Conservation (phyloP, 371 early-diverging fungal species). For the Synchytrium microbalum region DNA sequence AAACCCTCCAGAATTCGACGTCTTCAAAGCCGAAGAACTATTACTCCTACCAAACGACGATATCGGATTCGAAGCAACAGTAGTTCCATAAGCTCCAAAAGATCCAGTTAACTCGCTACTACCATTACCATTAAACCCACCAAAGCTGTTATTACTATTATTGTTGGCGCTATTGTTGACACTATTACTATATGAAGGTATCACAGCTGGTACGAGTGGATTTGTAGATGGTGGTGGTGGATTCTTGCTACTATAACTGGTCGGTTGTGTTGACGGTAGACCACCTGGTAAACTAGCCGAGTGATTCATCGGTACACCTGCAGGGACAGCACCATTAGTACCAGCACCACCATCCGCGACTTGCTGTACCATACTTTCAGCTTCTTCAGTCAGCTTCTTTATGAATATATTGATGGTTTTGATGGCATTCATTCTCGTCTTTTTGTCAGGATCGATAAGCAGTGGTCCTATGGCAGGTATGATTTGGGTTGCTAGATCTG, state of each 20-base stretch:
- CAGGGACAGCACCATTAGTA: not conserved
- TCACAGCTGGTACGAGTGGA: slow-evolving; percentile 16
- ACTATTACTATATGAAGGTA: not conserved
- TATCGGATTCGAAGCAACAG: not conserved
- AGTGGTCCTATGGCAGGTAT: slow-evolving; percentile 67
- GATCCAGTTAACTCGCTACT: too few species aligned
- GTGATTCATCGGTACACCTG: not conserved
- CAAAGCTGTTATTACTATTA: too few species aligned
- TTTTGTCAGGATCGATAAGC: slow-evolving; percentile 82
- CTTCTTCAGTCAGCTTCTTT: slow-evolving; percentile 53
- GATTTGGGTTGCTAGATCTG: slow-evolving; percentile 63
- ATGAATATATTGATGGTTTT: slow-evolving; percentile 60
- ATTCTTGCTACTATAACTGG: slow-evolving; percentile 13
- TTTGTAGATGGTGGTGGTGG: slow-evolving; percentile 17
- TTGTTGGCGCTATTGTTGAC: not conserved
- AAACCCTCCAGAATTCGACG: not conserved
- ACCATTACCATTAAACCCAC: too few species aligned
- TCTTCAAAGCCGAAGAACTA: not conserved
- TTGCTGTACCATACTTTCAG: slow-evolving; percentile 63
- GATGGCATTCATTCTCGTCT: slow-evolving; percentile 75
- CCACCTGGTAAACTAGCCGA: not conserved
- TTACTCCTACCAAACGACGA: not conserved
- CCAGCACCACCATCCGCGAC: not conserved
- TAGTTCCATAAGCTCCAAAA: too few species aligned
- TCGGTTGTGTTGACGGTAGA: too few species aligned